These are phyloP conservation scores for Myxozyma sirexii DNA, from an alignment of 805 yeast genomes.

Conservation along the genomic window DNA sequence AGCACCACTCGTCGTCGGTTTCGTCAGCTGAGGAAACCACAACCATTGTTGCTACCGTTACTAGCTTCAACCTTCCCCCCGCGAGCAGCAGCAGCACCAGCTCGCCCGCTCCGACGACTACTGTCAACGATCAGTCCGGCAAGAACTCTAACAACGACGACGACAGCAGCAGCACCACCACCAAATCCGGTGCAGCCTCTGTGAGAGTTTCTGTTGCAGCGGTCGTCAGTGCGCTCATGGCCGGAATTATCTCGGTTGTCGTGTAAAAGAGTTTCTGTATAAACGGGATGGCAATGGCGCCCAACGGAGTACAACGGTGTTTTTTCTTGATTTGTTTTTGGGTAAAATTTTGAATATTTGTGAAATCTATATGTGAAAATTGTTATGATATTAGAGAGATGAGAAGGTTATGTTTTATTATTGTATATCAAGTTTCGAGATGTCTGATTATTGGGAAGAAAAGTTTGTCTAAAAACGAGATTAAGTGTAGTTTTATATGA, in stretches of 20 bases:
- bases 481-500: no score
- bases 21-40: not conserved
- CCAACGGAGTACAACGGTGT: not conserved
- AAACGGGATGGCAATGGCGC: not conserved
- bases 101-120: not conserved
- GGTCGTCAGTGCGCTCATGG: not conserved
- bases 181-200: constrained; percentile 2
- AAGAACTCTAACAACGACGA: constrained; percentile 3
- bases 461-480: no score
- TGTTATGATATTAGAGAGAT: no score
- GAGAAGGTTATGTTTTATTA: no score
- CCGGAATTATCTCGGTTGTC: not conserved
- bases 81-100: not conserved
- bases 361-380: no score
- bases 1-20: not conserved
- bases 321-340: not conserved
- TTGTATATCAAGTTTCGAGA: no score
- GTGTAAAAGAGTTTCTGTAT: not conserved
- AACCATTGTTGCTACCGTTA: constrained; percentile 2
- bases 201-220: not conserved
- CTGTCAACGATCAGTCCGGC: not conserved
- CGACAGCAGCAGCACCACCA: constrained; percentile 1
- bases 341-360: not conserved
- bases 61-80: not conserved
- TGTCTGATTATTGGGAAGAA: no score